These are phyloP conservation scores for Kodamaea leandrae DNA, from an alignment of 805 yeast genomes.

Conservation along the genomic window DNA sequence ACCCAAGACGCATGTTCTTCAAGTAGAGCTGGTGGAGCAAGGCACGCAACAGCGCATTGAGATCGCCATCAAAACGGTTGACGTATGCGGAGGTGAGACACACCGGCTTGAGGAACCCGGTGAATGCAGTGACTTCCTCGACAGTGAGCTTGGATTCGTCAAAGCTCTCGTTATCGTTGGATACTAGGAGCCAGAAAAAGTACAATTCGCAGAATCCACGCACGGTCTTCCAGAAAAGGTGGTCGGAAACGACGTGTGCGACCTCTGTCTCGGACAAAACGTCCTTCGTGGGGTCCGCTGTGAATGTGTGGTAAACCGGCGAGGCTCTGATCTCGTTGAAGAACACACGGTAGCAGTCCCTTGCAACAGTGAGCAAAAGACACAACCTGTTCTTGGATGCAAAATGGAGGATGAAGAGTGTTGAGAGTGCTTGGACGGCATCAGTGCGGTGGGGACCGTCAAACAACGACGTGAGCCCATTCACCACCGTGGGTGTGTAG, in stretches of 20 bases:
- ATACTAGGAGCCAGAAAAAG: conserved; percentile 63
- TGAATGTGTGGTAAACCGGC: conserved; percentile 17
- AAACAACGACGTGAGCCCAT: background rate
- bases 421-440: conserved; percentile 9
- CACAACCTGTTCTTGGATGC: conserved; percentile 35
- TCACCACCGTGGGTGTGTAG: background rate
- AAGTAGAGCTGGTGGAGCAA: conserved; percentile 59
- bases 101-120: conserved; percentile 48
- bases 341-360: conserved; percentile 34
- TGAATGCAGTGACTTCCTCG: conserved; percentile 39
- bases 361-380: conserved; percentile 39
- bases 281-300: conserved; percentile 2
- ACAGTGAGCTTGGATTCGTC: conserved; percentile 38
- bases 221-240: conserved; percentile 36
- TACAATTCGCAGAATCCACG: conserved; percentile 57
- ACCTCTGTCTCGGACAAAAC: conserved; percentile 1
- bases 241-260: background rate
- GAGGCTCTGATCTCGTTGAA: conserved; percentile 22
- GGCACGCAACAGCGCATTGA: conserved; percentile 38
- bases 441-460: background rate
- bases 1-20: conserved; percentile 59
- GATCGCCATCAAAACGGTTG: background rate
- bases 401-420: conserved; percentile 39
- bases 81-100: conserved; percentile 50
- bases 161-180: conserved; percentile 63